Evolutionary conservation across 768 basidiomycete genomes (phyloP).

Genomic region (Pisolithus sp.): DNA sequence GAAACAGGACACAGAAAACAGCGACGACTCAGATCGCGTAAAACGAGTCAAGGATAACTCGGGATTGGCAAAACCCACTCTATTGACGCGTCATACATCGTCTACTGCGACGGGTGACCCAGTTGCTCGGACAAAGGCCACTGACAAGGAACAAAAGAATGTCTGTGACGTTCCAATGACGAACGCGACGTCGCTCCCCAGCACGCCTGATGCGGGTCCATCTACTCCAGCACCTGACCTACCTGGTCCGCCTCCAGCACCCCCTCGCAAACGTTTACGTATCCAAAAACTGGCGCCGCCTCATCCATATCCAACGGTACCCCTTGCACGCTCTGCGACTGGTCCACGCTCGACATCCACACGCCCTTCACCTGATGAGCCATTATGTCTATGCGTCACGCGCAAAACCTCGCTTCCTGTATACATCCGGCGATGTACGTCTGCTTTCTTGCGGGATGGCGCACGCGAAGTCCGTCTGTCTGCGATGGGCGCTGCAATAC

Average conservation of each 20-base stretch:
- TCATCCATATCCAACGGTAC: conserved; percentile 71
- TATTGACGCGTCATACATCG: not conserved
- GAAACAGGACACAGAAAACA: conserved; percentile 11
- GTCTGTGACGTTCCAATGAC: not conserved
- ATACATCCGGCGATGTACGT: conserved; percentile 75
- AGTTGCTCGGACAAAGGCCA: not conserved
- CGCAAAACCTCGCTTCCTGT: conserved; percentile 66
- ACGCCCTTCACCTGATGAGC: conserved; percentile 58
- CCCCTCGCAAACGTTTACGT: conserved; percentile 19
- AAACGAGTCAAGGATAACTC: conserved; percentile 14
- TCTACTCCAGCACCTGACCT: not conserved
- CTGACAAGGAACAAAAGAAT: conserved; percentile 1
- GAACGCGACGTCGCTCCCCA: not conserved
- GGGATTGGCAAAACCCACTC: not conserved
- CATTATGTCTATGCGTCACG: conserved; percentile 74
- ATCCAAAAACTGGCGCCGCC: conserved; percentile 67
- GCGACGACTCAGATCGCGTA: not conserved
- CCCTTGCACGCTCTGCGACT: conserved; percentile 68
- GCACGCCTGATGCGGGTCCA: not conserved
- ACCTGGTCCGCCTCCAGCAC: not conserved
- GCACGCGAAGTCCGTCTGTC: conserved; percentile 70
- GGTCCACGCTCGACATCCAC: conserved; percentile 61
- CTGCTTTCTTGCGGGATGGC: conserved; percentile 67
- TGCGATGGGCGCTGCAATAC: conserved; percentile 89
- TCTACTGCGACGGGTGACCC: not conserved